Base-by-base conservation (phyloP, 257 asterid genomes). In the Nyctanthes arbortristis region DNA sequence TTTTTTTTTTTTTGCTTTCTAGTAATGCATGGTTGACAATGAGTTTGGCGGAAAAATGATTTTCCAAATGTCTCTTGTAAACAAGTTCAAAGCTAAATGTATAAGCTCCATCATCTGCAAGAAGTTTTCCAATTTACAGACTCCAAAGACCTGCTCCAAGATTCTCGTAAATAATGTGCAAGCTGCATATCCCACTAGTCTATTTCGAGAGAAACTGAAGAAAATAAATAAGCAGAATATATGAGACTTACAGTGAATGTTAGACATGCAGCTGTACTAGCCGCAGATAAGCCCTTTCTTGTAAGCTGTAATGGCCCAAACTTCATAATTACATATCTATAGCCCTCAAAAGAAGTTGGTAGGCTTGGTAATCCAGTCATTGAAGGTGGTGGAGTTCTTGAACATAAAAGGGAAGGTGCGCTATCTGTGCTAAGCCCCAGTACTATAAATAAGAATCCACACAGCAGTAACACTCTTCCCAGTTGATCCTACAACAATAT, bases 241-340 rank as follows among this genome's bases (percentile, higher is more conserved):
- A 18, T 32, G 13, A 65, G 63, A 79, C 96, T 89, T 70, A 94
- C 99, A 5, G 96, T 88, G 79, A 94, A 94, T 62, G 96, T 87
- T 75, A 94, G 80, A 80, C 97, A 86, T 63, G 99, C 97, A 58
- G 97, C 91, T 55, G 91, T 84, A 61, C 78, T 91, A 61, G 97
- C 96, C 3, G 93, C 83, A 5, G 94, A 83, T 69, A 94, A 84
- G 72, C 95, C 97, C 83, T 89, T 89, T 64, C 89, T 84, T 39
- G 99, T 94, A 52, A 94, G 84, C 58, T 80, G 96, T n/a, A 91
- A 67, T 7, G 97, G 99, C 13, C 99, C 99, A 33, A 89, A 75
- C 82, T 84, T 94, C 89, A 89, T 67, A 66, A 91, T 58, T 7
- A 89, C 87, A 35, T 94, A 94, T 61, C 80, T 86, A 78, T 91